phyloP scores from a whole-genome alignment of 306 rosid genomes.

The Hippophae rhamnoides region DNA sequence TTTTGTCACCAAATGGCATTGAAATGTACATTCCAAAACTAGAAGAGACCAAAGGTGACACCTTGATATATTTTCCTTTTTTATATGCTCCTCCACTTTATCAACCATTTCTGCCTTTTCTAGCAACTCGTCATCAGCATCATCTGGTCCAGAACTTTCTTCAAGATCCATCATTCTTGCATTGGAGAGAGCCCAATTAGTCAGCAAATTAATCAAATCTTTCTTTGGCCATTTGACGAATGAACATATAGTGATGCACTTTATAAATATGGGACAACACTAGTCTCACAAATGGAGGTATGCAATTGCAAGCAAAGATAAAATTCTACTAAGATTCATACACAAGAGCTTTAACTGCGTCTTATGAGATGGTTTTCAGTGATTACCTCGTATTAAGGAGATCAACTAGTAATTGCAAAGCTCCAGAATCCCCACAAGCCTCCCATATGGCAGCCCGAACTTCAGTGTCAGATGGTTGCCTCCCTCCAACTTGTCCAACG shows the following conservation, averaged over 20 bases:
- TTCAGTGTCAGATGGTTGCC: slow-evolving; percentile 61
- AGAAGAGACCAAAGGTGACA: slow-evolving; percentile 10
- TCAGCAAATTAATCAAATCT: too few relatives aligned
- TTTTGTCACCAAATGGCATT: too few relatives aligned
- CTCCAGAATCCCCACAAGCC: slow-evolving; percentile 91
- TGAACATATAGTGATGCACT: too few relatives aligned
- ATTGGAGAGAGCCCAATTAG: slow-evolving; percentile 15
- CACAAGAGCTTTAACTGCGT: slow-evolving; percentile 7
- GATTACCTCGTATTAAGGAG: slow-evolving; percentile 73
- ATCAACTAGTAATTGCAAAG: slow-evolving; percentile 83
- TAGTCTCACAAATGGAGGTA: slow-evolving; percentile 3
- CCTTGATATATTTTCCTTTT: slow-evolving; percentile 24
- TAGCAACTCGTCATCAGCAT: slow-evolving; percentile 51
- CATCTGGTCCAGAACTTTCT: slow-evolving; percentile 60
- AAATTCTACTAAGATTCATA: neutral
- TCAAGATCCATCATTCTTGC: slow-evolving; percentile 65
- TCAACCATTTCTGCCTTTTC: slow-evolving; percentile 31
- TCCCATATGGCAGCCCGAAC: slow-evolving; percentile 91
- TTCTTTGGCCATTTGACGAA: too few relatives aligned
- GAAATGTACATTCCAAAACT: too few relatives aligned
- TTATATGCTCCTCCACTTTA: slow-evolving; percentile 21
- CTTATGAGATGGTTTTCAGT: slow-evolving; percentile 3
- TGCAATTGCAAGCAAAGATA: neutral
- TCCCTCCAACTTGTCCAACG: slow-evolving; percentile 53
- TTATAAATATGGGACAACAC: too few relatives aligned